Base-by-base conservation (phyloP, 306 rosid species). In the Cucurbita pepo region DNA sequence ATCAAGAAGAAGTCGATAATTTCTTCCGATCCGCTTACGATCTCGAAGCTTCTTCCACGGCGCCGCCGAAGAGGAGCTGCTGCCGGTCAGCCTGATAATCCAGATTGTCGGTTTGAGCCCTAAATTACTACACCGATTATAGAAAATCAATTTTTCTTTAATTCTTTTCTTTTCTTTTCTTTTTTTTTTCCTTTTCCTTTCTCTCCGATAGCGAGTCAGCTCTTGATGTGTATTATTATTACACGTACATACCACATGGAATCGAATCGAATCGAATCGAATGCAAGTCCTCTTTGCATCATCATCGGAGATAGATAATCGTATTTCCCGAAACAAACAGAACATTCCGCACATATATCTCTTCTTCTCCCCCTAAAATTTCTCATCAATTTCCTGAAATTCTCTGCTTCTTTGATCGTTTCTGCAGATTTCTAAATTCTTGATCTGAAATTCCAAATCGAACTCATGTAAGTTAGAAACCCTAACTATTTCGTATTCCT, bases 1-100 rank as follows among this genome's bases (percentile, higher is more conserved):
- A 82, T 11, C 76, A 75, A 0, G 88, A 83, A 9, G 90, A 86
- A 56, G 83, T 83, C 34, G 88, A 86, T 8, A 72, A 55, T 5
- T 83, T 86, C 74, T 83, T 86, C 86, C 73, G 84, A 76, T 83
- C 88, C 54, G 76, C 82, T 25, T 73, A 75, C 58, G 77, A 65
- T 8, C 57, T 54, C 77, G 75, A 50, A 16, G n/a, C 73, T 16
- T 70, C 50, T 54, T 3, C 70, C 52, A 18, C 50, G 15, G 70
- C 70, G 52, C 51, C 70, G 36, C 7, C 69, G 6, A 85, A 82
- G 64, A 76, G 85, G 63, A 66, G 11, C 55, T 66, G 72, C 55
- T 43, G 72, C 72, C 72, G 72, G 72, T 66, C 72, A 0, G 19
- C 72, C 38, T 66, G 36, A 63, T 34, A n/a, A 15, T 13, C 43